Conservation (phyloP, 495 filamentous ascomycete species). For the Terfezia boudieri region DNA sequence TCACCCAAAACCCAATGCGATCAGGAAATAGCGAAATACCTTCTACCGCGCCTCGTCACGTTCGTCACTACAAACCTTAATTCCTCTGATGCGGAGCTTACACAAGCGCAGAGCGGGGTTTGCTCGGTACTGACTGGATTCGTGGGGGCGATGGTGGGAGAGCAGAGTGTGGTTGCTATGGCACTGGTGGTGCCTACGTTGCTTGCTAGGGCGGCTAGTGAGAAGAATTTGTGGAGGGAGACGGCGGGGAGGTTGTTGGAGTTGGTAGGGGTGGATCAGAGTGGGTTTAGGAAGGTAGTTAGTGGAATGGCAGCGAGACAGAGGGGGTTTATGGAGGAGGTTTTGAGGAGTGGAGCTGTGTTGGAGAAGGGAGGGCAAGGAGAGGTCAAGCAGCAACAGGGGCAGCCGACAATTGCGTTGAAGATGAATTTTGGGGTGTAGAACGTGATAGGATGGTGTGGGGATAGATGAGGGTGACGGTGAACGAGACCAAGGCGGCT, state of each 20-base stretch:
- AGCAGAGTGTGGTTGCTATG: slow-evolving; percentile 37
- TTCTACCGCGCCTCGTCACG: slow-evolving; percentile 52
- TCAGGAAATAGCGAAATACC: slow-evolving; percentile 45
- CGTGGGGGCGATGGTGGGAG: slow-evolving; percentile 29
- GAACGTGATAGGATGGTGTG: neutral
- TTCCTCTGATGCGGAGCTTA: slow-evolving; percentile 48
- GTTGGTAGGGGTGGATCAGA: slow-evolving; percentile 51
- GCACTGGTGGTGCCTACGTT: slow-evolving; percentile 58
- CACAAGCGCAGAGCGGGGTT: slow-evolving; percentile 37
- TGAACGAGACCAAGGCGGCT: neutral
- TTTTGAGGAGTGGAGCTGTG: slow-evolving; percentile 33
- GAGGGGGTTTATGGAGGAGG: slow-evolving; percentile 58
- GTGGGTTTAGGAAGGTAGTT: slow-evolving; percentile 53
- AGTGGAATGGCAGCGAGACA: slow-evolving; percentile 45
- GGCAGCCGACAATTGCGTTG: slow-evolving; percentile 65
- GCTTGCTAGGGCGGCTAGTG: slow-evolving; percentile 41
- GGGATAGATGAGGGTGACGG: neutral
- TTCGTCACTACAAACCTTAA: slow-evolving; percentile 43
- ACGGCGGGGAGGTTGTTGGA: slow-evolving; percentile 58
- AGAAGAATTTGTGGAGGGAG: slow-evolving; percentile 35
- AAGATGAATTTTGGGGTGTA: slow-evolving; percentile 57
- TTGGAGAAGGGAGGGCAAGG: slow-evolving; percentile 20
- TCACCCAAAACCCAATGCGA: slow-evolving; percentile 41
- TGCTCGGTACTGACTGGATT: slow-evolving; percentile 56
- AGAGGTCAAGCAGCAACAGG: slow-evolving; percentile 10